Conservation (phyloP, 1,284 basidiomycete species). For the Pyrrhoderma noxium region DNA sequence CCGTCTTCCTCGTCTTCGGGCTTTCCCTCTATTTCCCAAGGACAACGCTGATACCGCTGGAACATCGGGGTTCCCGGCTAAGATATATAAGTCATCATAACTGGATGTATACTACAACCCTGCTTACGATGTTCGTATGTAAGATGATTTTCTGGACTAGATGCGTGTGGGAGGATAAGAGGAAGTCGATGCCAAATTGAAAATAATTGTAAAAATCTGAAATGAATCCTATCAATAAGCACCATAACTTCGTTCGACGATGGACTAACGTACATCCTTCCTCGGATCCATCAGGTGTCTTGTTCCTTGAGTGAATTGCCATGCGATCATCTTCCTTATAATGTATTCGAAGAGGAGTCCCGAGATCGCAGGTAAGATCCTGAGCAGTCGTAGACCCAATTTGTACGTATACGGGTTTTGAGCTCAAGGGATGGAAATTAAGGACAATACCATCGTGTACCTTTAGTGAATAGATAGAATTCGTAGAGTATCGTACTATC, state of each 20-base stretch:
- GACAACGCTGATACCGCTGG: constrained; percentile 83
- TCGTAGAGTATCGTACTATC: neutral
- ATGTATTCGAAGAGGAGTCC: constrained; percentile 68
- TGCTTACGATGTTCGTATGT: constrained; percentile 77
- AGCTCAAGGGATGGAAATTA: constrained; percentile 51
- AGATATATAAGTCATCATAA: neutral
- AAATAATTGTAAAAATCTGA: constrained; percentile 91
- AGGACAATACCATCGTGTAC: constrained; percentile 67
- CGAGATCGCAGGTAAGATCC: constrained; percentile 72
- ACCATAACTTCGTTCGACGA: neutral
- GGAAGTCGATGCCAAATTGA: constrained; percentile 79
- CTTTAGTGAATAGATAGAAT: constrained; percentile 30
- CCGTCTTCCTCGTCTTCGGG: constrained; percentile 75
- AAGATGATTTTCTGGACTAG: constrained; percentile 78
- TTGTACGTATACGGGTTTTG: constrained; percentile 50
- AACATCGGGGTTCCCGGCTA: constrained; percentile 84
- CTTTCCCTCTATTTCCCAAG: constrained; percentile 72
- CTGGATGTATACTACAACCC: neutral
- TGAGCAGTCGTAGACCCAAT: constrained; percentile 79
- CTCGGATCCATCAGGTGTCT: constrained; percentile 33
- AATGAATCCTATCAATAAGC: constrained; percentile 31
- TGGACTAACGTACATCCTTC: constrained; percentile 20
- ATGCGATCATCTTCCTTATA: constrained; percentile 87
- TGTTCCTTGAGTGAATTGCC: constrained; percentile 60
- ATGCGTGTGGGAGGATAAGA: constrained; percentile 65